Evolutionary conservation across 805 yeast genomes (phyloP).

Genomic region (Yamadazyma paraphyllophila): DNA sequence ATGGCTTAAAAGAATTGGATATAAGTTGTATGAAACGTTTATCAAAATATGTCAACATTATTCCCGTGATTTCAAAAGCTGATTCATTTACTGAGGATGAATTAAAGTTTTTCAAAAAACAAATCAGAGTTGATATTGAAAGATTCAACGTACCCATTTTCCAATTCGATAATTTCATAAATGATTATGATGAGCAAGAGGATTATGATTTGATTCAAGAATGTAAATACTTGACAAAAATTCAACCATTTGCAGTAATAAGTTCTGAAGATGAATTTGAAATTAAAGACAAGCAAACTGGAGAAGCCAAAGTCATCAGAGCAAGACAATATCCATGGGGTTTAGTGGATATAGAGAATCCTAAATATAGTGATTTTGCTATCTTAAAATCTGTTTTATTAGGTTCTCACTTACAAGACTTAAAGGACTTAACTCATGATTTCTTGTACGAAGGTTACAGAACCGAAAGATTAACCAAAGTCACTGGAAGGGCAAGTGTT

Average conservation of each 20-base stretch:
- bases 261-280: constrained; percentile 59
- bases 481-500: constrained; percentile 39
- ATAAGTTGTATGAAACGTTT: constrained; percentile 66
- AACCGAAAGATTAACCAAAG: constrained; percentile 68
- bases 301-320: constrained; percentile 43
- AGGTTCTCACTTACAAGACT: constrained; percentile 81
- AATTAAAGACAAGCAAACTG: constrained; percentile 40
- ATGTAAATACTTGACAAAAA: constrained; percentile 53
- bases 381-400: constrained; percentile 65
- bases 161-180: constrained; percentile 56
- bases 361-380: constrained; percentile 52
- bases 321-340: constrained; percentile 83
- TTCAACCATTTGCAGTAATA: constrained; percentile 77
- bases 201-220: constrained; percentile 76
- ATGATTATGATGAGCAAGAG: constrained; percentile 63
- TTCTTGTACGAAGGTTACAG: constrained; percentile 75
- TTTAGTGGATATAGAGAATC: constrained; percentile 51
- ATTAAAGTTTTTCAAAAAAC: constrained; percentile 56
- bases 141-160: constrained; percentile 71
- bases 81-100: constrained; percentile 75
- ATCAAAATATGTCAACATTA: constrained; percentile 71
- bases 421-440: constrained; percentile 77
- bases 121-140: constrained; percentile 61
- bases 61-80: constrained; percentile 80
- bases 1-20: constrained; percentile 76